A percentile compares a stretch with the other conserved stretches of the same genome.
These are phyloP conservation scores for Adansonia grandidieri DNA, from an alignment of 441 rosid species.

Conservation along the genomic window DNA sequence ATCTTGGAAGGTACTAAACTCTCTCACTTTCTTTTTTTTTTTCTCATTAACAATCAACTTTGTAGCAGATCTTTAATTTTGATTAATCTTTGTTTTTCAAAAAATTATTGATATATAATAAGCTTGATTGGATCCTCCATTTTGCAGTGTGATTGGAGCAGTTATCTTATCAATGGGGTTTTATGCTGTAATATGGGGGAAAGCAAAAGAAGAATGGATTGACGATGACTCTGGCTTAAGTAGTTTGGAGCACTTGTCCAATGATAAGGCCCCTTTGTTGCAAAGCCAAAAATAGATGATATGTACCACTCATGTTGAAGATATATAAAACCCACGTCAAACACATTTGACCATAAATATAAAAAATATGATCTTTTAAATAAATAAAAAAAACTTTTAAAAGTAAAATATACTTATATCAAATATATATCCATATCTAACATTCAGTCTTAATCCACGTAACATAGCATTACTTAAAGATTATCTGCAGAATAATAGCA, in stretches of 20 bases:
- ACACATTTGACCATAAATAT: not conserved
- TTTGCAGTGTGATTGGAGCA: constrained; percentile 17
- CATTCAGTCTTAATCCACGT: too few species aligned
- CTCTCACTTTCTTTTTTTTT: not conserved
- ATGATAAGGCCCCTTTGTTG: constrained; percentile 4
- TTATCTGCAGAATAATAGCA: not conserved
- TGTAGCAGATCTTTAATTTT: not conserved
- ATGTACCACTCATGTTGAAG: not conserved
- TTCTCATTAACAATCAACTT: not conserved
- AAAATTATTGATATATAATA: not conserved
- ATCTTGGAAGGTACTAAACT: constrained; percentile 66
- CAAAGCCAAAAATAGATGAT: not conserved
- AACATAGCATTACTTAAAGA: too few species aligned
- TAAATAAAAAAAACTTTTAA: too few species aligned
- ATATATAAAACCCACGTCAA: too few species aligned
- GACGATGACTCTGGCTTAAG: not conserved
- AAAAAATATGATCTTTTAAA: too few species aligned
- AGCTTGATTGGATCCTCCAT: not conserved
- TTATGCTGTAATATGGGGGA: constrained; percentile 24
- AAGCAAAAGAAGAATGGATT: not conserved
- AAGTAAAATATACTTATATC: too few species aligned
- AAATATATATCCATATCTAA: too few species aligned
- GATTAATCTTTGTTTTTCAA: not conserved
- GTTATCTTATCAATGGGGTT: constrained; percentile 9
- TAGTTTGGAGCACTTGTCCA: not conserved